Base-by-base conservation (phyloP, 331 rosid species). In the Malus hybrid region DNA sequence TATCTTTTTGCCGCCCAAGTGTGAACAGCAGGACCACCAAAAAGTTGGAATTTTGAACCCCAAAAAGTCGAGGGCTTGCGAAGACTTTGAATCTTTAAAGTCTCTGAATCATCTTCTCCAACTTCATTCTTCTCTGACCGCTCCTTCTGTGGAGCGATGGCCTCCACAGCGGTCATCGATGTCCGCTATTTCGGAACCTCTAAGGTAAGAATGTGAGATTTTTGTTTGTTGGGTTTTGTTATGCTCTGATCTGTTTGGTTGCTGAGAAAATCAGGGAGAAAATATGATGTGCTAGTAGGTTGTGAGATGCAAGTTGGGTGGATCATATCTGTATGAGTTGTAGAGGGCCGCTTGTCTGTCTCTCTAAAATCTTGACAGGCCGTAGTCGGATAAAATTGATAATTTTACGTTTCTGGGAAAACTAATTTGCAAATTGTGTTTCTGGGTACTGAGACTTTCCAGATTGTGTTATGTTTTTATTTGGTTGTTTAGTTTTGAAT, bases 81-180 rank as follows among this genome's bases (percentile, higher is more conserved):
- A 34, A n/a, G 57, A 42, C n/a, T 67, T 22, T 0, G 33, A n/a
- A 34, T 66, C 72, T 39, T 42, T 39, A 68, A 6, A 68, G 33
- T 42, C 72, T 67, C 56, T 22, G 11, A n/a, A 8, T 42, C 10
- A 44, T 11, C 27, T 68, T 34, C 16, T 72, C 57, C 57, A 20
- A 59, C 55, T 61, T 60, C 42, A 27, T 42, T 7, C 19, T 24
- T 42, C 29, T 4, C 14, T 1, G n/a, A 50, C 19, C 3, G 20
- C 29, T 73, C 29, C 34, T 14, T 16, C 10, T 71, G 67, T 71
- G 73, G 31, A 65, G 76, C 79, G 71, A 85, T 85, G 89, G 81
- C 79, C 72, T 71, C 83, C 36, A 32, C 79, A 46, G 59, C 78
- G 65, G 85, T 77, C 50, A 77, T 82, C 76, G 75, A 80, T 75